These are phyloP conservation scores for Vigna unguiculata DNA, from an alignment of 306 rosid genomes.

Conservation along the genomic window DNA sequence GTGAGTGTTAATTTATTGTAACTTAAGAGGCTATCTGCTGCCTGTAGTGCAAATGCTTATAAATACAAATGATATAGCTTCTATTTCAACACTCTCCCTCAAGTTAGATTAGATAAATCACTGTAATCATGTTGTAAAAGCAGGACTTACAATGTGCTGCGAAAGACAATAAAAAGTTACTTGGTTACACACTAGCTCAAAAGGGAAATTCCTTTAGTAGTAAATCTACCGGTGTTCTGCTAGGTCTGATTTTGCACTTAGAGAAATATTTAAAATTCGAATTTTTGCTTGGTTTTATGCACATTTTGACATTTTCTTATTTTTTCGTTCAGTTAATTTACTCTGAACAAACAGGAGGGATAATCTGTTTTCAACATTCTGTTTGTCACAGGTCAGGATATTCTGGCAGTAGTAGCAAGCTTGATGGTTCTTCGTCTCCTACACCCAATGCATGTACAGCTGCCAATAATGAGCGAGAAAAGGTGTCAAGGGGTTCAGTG, in stretches of 20 bases:
- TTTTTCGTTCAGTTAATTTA: slow-evolving; percentile 1
- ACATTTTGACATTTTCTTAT: background rate
- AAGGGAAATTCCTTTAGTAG: too few relatives aligned
- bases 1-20: slow-evolving; percentile 20
- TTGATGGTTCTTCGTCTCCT: slow-evolving; percentile 59
- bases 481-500: slow-evolving; percentile 60
- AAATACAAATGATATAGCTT: background rate
- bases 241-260: too few relatives aligned
- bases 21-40: slow-evolving; percentile 2
- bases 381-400: slow-evolving; percentile 67
- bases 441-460: slow-evolving; percentile 55
- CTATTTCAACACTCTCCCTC: background rate
- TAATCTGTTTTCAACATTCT: slow-evolving; percentile 33
- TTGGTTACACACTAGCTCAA: too few relatives aligned
- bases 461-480: slow-evolving; percentile 68
- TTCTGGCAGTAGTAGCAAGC: slow-evolving; percentile 57
- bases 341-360: slow-evolving; percentile 13
- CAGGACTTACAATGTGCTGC: background rate
- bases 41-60: background rate
- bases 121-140: background rate
- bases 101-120: background rate
- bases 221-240: too few relatives aligned
- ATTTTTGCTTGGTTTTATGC: too few relatives aligned
- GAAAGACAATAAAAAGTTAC: background rate
- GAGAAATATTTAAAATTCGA: too few relatives aligned